Evolutionary conservation across 768 basidiomycete species (phyloP), one percentile per base, ranked within the genome.

Genomic region (Vishniacozyma victoriae): DNA sequence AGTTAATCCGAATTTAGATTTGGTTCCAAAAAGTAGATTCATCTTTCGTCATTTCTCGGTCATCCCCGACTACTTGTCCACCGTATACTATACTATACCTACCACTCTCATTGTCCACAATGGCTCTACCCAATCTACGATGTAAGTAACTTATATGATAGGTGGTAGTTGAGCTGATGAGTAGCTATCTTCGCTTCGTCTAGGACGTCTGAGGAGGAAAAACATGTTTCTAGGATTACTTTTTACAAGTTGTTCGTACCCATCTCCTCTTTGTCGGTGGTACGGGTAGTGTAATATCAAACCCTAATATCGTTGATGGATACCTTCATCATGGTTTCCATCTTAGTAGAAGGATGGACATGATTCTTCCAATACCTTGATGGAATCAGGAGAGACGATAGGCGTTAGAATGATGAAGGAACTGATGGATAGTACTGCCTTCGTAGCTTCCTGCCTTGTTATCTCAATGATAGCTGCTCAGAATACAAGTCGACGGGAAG

Each of bases 161-260:
- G 14, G 15, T 41, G 7, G 23, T 7, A 41, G 39, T 22, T 25
- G 3, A 27, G n/a, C 3, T 12, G 24, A 15, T 13, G 14, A 16
- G 7, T 29, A 71, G 70, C 66, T 13, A 71, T 71, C 48, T 71
- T 71, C 48, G 70, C 70, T 12, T 69, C 67, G 1, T 67, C 70
- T 5, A 54, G 70, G 19, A 71, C 70, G 5, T 67, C 70, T n/a
- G 70, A 69, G 26, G 70, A 71, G 44, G 70, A 71, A 39, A 35
- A 60, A 9, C 67, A 71, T 40, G 47, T 71, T 12, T 71, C 70
- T 19, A 44, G 70, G n/a, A 49, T 55, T 13, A 71, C 70, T 3
- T 71, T 71, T 42, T 71, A 71, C 54, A 67, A 64, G 50, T 71
- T 71, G 70, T 69, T n/a, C 35, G 64, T 60, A n/a, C 24, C 13